Percentiles rank a stretch among this genome's conserved stretches.
These are phyloP conservation scores for Gastrolobium bilobum DNA, from an alignment of 306 rosid species.

Conservation along the genomic window DNA sequence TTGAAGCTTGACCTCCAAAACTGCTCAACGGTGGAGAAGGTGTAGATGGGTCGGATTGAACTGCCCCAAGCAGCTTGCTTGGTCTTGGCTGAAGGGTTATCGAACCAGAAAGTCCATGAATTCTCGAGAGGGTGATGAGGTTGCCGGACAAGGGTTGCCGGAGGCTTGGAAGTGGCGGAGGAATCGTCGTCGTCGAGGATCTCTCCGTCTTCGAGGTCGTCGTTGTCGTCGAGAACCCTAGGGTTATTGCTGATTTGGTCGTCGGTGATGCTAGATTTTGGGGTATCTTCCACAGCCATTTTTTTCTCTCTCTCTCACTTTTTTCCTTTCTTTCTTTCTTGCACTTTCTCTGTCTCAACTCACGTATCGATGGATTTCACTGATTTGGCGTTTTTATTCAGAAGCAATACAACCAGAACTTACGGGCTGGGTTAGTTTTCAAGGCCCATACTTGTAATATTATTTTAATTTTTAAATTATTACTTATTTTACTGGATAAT, in stretches of 20 bases:
- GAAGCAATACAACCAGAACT: neutral
- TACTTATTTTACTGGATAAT: too few relatives aligned
- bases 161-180: conserved; percentile 57
- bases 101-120: conserved; percentile 99
- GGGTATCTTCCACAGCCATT: conserved; percentile 73
- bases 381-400: neutral
- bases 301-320: neutral
- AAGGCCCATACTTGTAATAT: neutral
- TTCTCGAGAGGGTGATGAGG: conserved; percentile 84
- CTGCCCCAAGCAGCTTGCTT: conserved; percentile 83
- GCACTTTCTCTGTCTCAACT: neutral
- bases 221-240: conserved; percentile 48
- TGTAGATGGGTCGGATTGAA: conserved; percentile 75
- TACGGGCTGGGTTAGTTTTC: conserved; percentile 10
- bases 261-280: conserved; percentile 55
- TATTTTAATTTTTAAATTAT: too few relatives aligned
- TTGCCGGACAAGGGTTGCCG: conserved; percentile 50
- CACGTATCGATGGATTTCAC: neutral
- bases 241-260: conserved; percentile 54
- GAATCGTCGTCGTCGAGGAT: conserved; percentile 67
- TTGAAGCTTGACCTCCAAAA: conserved; percentile 78
- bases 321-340: neutral
- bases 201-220: conserved; percentile 83
- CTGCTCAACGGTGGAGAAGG: conserved; percentile 83
- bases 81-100: conserved; percentile 67